Base-by-base conservation (phyloP, 495 filamentous ascomycete species). In the Pseudomonodictys pantanalensis region DNA sequence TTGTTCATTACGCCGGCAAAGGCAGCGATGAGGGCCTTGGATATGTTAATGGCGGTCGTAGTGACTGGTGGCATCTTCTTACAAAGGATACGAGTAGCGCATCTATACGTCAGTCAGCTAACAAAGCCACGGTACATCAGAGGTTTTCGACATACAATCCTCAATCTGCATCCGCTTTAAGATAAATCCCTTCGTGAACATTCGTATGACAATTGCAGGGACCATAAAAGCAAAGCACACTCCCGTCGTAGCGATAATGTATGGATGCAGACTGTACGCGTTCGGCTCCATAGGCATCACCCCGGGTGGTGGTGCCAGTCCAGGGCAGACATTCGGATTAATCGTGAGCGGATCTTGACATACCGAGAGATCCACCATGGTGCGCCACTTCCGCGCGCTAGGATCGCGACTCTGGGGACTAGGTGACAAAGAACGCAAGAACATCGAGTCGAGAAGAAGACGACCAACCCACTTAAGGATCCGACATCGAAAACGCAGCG, bases 281-380 rank as follows among this genome's bases (percentile, higher is more conserved):
- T 62, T 47, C 4, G 44, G 28, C 26, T 66, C 54, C 18, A 62
- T 50, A 8, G 68, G 53, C 23, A 56, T 52, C 4, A 63, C 49
- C 8, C 66, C 66, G 2, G 44, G 52, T n/a, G 65, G 68, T 10
- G 68, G 65, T n/a, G 30, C 45, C n/a, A 66, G 29, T 0, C 52
- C 54, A 11, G 68, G 63, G 7, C 44, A 32, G 28, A 63, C 22
- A 64, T 56, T 30, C 3, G 29, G 18, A 25, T 56, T 28, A 15
- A 35, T 35, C 8, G 32, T 35, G 32, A 35, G 32, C 7, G 32
- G 32, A 35, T 35, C 32, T 7, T 8, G 32, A 15, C 32, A 35
- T 15, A n/a, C n/a, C n/a, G n/a, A n/a, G n/a, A n/a, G n/a, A n/a
- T 35, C 15, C 32, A 8, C 32, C 32, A 35, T 35, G 32, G 15